Evolutionary conservation across 2,329 filamentous ascomycete species (phyloP).

Genomic region (Rhinocladiella similis): DNA sequence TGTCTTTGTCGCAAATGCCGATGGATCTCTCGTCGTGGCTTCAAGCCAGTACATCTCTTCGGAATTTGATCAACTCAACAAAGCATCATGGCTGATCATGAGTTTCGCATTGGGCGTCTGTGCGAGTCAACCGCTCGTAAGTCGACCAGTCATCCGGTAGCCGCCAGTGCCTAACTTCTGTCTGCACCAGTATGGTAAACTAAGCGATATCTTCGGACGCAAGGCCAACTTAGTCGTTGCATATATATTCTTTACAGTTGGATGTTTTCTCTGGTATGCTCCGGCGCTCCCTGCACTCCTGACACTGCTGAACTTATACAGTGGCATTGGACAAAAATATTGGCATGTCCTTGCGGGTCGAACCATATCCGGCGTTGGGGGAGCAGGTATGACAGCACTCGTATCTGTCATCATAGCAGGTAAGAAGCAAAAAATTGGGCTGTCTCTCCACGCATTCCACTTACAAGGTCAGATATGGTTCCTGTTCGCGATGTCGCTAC

Average conservation of each 20-base stretch:
- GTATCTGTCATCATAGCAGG: conserved; percentile 46
- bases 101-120: conserved; percentile 47
- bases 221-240: conserved; percentile 41
- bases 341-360: conserved; percentile 39
- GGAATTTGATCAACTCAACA: conserved; percentile 44
- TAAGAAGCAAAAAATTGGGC: no score
- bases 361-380: conserved; percentile 45
- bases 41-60: conserved; percentile 58
- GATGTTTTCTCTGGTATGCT: conserved; percentile 35
- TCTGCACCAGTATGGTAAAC: conserved; percentile 38
- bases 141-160: no score
- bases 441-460: no score
- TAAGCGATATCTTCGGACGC: conserved; percentile 48
- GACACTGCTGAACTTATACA: conserved; percentile 23
- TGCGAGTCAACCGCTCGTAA: conserved; percentile 38
- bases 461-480: conserved; percentile 42
- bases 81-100: conserved; percentile 46
- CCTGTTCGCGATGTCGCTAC: conserved; percentile 51
- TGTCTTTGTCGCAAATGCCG: conserved; percentile 66
- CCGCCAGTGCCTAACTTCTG: no score
- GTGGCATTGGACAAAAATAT: conserved; percentile 39
- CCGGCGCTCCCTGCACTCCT: conserved; percentile 18
- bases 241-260: conserved; percentile 42
- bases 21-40: conserved; percentile 65
- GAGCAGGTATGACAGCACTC: conserved; percentile 46